Base-by-base conservation (phyloP, 2,329 filamentous ascomycete genomes). In the Penicillium sp. region DNA sequence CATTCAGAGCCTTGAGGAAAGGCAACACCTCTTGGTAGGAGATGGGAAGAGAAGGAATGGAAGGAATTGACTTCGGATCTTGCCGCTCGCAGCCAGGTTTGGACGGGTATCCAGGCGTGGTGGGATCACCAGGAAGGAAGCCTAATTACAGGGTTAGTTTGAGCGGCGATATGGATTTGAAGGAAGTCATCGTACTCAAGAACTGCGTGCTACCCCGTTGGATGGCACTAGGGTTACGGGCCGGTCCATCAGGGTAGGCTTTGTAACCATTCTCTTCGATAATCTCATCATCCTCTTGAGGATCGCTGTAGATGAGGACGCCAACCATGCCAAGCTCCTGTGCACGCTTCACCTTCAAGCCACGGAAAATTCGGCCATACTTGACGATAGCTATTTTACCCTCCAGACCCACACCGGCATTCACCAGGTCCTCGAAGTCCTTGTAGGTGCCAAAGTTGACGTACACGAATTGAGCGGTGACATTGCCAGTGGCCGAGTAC, bases 21-120 rank as follows among this genome's bases (percentile, higher is more conserved):
- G 92, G 92, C 2, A 96, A 69, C 0, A 88, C 91, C 59, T 97
- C 92, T 6, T 77, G 72, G 66, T 95, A 96, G 0, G 92, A 96
- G 44, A 97, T 88, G 3, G 92, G 92, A 1, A 96, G 74, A 0
- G 92, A 97, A 0, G 93, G 92, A 46, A 97, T 97, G 3, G 81
- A 83, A 0, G 93, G 88, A 28, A 86, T 93, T 6, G 81, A 79
- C 25, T 80, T 78, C 0, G 85, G 82, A 6, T 89, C 82, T 50
- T 83, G 77, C 23, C 92, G 85, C 31, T 89, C 88, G 23, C 78
- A 87, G n/a, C 87, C 92, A 4, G 91, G 92, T 68, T 92, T 92
- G 0, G 90, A 95, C 6, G 92, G 88, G 64, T 95, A 96, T 9
- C 93, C 93, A 15, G 90, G 89, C 0, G 93, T 97, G 0, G 93